Evolutionary conservation across 768 basidiomycete species (phyloP).

Genomic region (Atractiella rhizophila): DNA sequence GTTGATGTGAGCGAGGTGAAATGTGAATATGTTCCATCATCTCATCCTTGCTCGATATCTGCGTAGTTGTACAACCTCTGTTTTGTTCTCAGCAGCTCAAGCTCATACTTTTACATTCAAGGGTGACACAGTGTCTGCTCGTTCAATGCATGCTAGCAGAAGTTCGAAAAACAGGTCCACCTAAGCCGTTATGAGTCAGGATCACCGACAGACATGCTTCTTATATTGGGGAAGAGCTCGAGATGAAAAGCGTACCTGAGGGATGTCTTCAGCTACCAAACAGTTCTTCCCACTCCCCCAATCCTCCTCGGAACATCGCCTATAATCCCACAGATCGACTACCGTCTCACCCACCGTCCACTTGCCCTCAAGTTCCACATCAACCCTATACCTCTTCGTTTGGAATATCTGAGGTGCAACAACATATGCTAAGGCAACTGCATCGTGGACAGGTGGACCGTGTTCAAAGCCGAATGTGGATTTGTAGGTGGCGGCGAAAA

Average conservation of each 20-base stretch:
- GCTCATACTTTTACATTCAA: constrained; percentile 11
- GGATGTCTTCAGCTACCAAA: constrained; percentile 38
- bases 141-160: constrained; percentile 34
- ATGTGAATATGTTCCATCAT: too few relatives aligned
- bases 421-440: constrained; percentile 54
- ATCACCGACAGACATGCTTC: background rate
- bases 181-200: constrained; percentile 7
- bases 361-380: constrained; percentile 45
- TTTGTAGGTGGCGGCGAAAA: constrained; percentile 41
- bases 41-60: too few relatives aligned
- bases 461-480: constrained; percentile 53
- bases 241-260: constrained; percentile 30
- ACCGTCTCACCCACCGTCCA: constrained; percentile 52
- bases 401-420: constrained; percentile 41
- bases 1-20: too few relatives aligned
- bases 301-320: constrained; percentile 16
- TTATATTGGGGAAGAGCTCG: background rate
- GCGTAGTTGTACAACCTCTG: too few relatives aligned
- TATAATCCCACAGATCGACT: constrained; percentile 49
- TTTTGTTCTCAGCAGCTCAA: too few relatives aligned
- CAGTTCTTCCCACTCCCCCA: constrained; percentile 69
- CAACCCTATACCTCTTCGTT: constrained; percentile 42
- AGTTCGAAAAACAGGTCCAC: constrained; percentile 22
- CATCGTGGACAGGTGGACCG: constrained; percentile 70
- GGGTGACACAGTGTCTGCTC: constrained; percentile 10